phyloP scores from a whole-genome alignment of 176 grass and related monocot genomes.

The Aegilops longissima region DNA sequence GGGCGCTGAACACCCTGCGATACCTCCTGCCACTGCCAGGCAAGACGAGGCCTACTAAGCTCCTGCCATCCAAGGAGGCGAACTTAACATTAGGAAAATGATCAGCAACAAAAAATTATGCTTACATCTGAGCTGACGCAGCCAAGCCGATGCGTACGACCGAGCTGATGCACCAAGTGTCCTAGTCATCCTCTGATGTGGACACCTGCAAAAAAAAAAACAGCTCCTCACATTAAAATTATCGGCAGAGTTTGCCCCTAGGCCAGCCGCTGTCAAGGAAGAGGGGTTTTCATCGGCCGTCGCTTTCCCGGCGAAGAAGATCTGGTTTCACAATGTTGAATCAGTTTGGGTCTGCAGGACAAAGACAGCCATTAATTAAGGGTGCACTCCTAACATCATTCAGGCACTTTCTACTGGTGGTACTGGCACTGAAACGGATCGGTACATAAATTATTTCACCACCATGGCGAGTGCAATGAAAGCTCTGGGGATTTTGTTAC shows the following conservation, averaged over 20 bases:
- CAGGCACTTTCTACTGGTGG: background rate
- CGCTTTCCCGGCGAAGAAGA: background rate
- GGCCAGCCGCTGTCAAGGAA: background rate
- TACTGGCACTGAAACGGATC: background rate
- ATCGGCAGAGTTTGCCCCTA: background rate
- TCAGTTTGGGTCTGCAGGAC: background rate
- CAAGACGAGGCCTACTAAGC: background rate
- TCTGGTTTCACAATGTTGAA: background rate
- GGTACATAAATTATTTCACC: background rate
- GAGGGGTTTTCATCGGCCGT: background rate
- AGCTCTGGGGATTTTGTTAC: background rate
- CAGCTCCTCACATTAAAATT: background rate
- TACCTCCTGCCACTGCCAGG: background rate
- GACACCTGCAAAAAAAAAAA: background rate
- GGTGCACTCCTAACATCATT: background rate
- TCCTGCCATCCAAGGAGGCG: background rate
- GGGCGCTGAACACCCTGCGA: background rate
- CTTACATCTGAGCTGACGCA: too few relatives aligned
- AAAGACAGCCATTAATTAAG: background rate
- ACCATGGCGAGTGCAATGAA: background rate
- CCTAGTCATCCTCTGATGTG: constrained; percentile 17
- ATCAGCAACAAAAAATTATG: background rate
- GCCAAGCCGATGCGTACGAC: background rate
- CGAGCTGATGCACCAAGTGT: background rate
- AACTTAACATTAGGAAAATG: background rate